These are phyloP conservation scores for Kwoniella europaea DNA, from an alignment of 768 basidiomycete species.

Conservation along the genomic window DNA sequence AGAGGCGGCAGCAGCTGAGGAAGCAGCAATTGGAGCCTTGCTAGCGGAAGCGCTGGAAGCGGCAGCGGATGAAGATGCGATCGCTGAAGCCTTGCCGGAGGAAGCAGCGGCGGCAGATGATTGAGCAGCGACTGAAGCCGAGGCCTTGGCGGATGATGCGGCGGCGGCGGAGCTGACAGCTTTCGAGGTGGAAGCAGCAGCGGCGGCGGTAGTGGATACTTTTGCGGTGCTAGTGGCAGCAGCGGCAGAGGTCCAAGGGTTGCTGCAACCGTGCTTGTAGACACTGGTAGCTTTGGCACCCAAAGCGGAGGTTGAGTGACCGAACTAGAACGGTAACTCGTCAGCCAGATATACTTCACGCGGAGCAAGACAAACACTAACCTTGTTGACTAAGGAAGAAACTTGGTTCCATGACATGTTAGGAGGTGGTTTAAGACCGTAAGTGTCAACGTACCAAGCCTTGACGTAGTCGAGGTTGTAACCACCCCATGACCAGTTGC, in stretches of 20 bases:
- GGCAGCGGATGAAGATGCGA: not conserved
- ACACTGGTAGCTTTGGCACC: conserved; percentile 20
- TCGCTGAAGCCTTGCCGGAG: conserved; percentile 2
- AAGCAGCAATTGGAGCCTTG: conserved; percentile 7
- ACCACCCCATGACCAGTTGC: conserved; percentile 30
- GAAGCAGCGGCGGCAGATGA: not conserved
- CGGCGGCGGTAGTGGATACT: conserved; percentile 8
- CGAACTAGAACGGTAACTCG: conserved; percentile 1
- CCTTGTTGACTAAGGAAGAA: conserved; percentile 24
- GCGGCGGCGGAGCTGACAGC: conserved; percentile 9
- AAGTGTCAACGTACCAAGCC: conserved; percentile 30
- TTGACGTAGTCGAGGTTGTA: conserved; percentile 27
- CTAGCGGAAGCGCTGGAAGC: conserved; percentile 6
- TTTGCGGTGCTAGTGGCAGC: conserved; percentile 13
- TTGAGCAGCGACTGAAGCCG: not conserved
- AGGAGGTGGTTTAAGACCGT: conserved; percentile 28
- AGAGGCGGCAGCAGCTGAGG: conserved; percentile 4
- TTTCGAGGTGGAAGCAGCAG: conserved; percentile 19
- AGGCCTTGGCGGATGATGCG: conserved; percentile 7
- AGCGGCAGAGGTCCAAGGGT: conserved; percentile 29
- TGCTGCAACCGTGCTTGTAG: conserved; percentile 26
- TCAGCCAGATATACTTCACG: not conserved
- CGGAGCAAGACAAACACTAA: not conserved
- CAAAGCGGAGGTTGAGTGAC: conserved; percentile 13
- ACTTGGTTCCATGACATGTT: conserved; percentile 31